Percentiles rank a stretch among this genome's conserved stretches.
phyloP scores from a whole-genome alignment of 2,329 filamentous ascomycete genomes.

The Xylaria sp. region DNA sequence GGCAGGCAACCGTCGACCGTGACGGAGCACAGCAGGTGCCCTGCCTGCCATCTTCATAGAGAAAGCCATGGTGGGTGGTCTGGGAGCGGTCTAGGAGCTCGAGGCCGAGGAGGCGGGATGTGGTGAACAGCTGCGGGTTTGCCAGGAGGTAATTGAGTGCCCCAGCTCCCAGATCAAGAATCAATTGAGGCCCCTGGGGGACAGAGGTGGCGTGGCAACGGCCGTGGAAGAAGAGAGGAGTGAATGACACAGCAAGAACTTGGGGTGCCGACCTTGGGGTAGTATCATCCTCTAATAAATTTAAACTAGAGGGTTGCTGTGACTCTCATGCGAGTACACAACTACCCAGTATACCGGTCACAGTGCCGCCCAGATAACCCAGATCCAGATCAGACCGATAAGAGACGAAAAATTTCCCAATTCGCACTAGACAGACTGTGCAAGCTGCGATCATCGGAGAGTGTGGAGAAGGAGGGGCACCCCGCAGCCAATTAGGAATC shows the following conservation, averaged over 20 bases:
- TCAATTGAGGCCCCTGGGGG: slow-evolving; percentile 46
- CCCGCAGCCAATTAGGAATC: slow-evolving; percentile 22
- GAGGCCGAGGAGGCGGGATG: slow-evolving; percentile 32
- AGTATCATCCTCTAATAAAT: slow-evolving; percentile 19
- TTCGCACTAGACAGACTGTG: slow-evolving; percentile 24
- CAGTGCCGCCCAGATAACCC: slow-evolving; percentile 17
- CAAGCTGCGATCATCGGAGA: slow-evolving; percentile 37
- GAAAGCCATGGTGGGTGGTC: slow-evolving; percentile 45
- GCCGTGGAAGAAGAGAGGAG: neutral
- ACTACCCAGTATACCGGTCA: slow-evolving; percentile 23
- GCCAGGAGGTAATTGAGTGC: slow-evolving; percentile 45
- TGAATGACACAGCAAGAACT: slow-evolving; percentile 8
- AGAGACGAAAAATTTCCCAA: slow-evolving; percentile 30
- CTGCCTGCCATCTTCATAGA: slow-evolving; percentile 62
- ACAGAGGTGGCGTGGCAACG: slow-evolving; percentile 23
- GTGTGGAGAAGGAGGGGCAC: slow-evolving; percentile 19
- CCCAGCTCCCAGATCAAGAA: slow-evolving; percentile 47
- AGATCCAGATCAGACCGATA: no score
- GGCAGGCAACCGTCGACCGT: slow-evolving; percentile 62
- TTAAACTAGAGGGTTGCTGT: slow-evolving; percentile 18
- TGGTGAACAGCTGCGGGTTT: slow-evolving; percentile 38
- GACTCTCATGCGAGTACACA: slow-evolving; percentile 23
- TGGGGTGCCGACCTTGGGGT: slow-evolving; percentile 11
- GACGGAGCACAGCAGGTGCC: slow-evolving; percentile 68
- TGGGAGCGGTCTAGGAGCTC: slow-evolving; percentile 21